Base-by-base conservation (phyloP, 164 flowering plant species). In the Hamamelis virginiana region DNA sequence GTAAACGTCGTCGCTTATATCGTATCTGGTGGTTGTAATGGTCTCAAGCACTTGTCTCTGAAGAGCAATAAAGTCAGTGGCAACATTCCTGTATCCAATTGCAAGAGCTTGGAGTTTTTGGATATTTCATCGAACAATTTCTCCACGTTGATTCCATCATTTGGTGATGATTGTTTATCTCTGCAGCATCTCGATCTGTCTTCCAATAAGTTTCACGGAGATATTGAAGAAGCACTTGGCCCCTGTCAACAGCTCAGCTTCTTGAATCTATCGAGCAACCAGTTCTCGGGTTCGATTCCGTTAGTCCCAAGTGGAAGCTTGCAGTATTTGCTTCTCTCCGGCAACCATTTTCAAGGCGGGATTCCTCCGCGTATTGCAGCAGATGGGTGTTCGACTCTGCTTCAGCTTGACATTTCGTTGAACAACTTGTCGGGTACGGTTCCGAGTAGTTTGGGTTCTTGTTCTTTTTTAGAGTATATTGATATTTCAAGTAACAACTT, bases 101-200 rank as follows among this genome's bases (percentile, higher is more conserved):
- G 91, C 77, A 66, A 66, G 51, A 75, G 50, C 23, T 74, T 91
- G 76, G 71, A 77, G 80, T 65, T 74, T 68, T 68, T 91, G 51
- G 92, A 89, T 75, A 64, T 91, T 23, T 85, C 97, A 0, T 50
- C 72, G 27, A 91, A 91, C 73, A 86, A 89, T 75, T 80, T 91
- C 85, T 78, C 92, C 0, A 51, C 72, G 5, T 38, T 18, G 1
- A 19, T 91, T 19, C 89, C 91, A 0, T 44, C 78, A 0, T 77
- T 89, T 9, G 82, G 82, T 4, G 72, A 70, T 4, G 72, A 70
- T 38, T 85, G 90, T 69, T 69, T 67, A 1, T 65, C 78, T n/a
- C 70, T 85, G 72, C 75, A 75, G 46, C 79, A 85, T 66, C 78
- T 91, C 45, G 95, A 91, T 62, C 79, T 91, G 67, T 88, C 95